Conservation (phyloP, 2,329 filamentous ascomycete genomes). For the Talaromyces sp. region DNA sequence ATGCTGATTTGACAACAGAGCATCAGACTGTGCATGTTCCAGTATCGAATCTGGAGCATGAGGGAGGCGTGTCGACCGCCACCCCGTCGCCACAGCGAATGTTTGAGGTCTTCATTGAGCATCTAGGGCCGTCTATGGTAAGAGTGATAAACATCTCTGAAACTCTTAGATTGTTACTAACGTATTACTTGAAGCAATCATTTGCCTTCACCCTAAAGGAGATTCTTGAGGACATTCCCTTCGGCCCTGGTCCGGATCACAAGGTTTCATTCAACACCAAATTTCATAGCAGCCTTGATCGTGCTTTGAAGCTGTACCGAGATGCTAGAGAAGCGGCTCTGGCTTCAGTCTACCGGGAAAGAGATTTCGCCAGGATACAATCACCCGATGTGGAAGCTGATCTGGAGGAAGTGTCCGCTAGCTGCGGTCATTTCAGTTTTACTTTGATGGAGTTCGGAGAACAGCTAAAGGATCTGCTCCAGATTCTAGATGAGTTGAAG, state of each 20-base stretch:
- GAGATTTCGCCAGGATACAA: conserved; percentile 65
- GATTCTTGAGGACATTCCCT: conserved; percentile 83
- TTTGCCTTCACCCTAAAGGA: conserved; percentile 87
- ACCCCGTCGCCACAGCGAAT: conserved; percentile 66
- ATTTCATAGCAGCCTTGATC: conserved; percentile 73
- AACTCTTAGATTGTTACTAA: conserved; percentile 11
- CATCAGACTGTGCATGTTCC: conserved; percentile 12
- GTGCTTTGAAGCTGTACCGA: conserved; percentile 78
- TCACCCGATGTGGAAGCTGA: conserved; percentile 80
- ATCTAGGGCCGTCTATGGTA: conserved; percentile 85
- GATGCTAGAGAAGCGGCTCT: conserved; percentile 72
- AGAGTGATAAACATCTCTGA: conserved; percentile 5
- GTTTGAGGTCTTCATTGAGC: conserved; percentile 83
- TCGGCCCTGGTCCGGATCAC: conserved; percentile 64
- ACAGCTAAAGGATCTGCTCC: conserved; percentile 78
- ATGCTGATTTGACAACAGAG: conserved; percentile 54
- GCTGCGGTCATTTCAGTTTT: conserved; percentile 94
- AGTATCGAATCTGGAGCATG: conserved; percentile 14
- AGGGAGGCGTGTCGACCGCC: conserved; percentile 9
- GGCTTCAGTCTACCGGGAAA: conserved; percentile 73
- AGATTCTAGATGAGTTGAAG: conserved; percentile 82
- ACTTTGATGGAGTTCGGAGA: conserved; percentile 87
- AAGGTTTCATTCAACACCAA: conserved; percentile 73
- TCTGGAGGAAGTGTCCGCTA: conserved; percentile 95
- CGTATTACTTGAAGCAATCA: conserved; percentile 59